Base-by-base conservation (phyloP, 805 yeast species). In the Starmerella asiatica region DNA sequence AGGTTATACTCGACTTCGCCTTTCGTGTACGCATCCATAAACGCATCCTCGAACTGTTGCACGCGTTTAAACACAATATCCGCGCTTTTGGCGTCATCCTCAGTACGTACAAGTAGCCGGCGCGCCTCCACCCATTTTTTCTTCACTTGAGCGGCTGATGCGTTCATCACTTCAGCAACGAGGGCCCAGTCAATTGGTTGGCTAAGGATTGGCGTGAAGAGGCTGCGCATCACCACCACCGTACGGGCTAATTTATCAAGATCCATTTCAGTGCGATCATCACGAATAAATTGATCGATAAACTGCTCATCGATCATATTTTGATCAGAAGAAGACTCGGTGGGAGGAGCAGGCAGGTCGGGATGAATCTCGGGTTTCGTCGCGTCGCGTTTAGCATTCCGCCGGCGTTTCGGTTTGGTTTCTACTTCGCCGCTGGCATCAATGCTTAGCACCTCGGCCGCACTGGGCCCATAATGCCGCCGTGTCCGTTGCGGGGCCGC, bases 91-190 rank as follows among this genome's bases (percentile, higher is more conserved):
- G 76, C 79, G 37, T 68, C 65, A 14, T 60, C 19, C 12, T 21
- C 19, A 2, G 31, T 57, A 0, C 91, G 91, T 29, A 77, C 71
- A 68, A 44, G 70, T 66, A 49, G 64, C 52, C 72, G 70, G 32
- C 82, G 67, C 7, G 80, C 66, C 16, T 71, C 64, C 1, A 79
- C 73, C 95, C 95, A 86, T 43, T 71, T 75, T 37, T 72, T 70
- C 7, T 66, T 70, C 1, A 69, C 60, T 0, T 64, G 56, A 23
- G 26, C 26, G 31, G 55, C 18, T 2, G 9, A 49, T 15, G 56
- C 67, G 4, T 60, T 64, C 34, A 80, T 69, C 5, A 72, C 55
- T 0, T 51, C 53, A 0, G 78, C 65, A 5, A 85, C 74, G 27
- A 65, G 57, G 0, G 66, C 68, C 79, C 93, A 85, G 43, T 74